Evolutionary conservation across 306 rosid genomes (phyloP).

Genomic region (Dalbergia cochinchinensis): DNA sequence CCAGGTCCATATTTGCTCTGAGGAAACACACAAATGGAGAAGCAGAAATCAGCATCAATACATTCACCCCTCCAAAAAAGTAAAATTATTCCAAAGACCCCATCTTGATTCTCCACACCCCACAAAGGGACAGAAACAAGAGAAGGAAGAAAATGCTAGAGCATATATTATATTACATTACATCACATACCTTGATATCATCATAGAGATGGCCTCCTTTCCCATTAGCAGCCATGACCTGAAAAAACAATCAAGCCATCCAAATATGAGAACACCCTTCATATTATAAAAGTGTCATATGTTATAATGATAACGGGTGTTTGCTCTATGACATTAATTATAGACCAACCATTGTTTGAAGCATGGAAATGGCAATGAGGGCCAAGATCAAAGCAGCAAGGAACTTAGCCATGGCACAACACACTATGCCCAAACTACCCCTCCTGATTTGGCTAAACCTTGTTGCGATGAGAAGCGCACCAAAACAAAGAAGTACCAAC

Average conservation of each 20-base stretch:
- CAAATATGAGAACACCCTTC: slow-evolving; percentile 29
- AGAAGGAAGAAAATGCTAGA: background rate
- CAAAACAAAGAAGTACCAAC: background rate
- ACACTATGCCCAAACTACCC: background rate
- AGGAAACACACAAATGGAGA: slow-evolving; percentile 19
- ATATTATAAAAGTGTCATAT: background rate
- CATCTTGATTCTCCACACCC: background rate
- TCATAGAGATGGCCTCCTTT: slow-evolving; percentile 14
- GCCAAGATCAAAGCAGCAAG: slow-evolving; percentile 45
- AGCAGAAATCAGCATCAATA: slow-evolving; percentile 10
- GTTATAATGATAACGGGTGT: background rate
- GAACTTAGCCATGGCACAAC: slow-evolving; percentile 47
- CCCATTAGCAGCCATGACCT: slow-evolving; percentile 51
- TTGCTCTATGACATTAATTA: slow-evolving; percentile 1
- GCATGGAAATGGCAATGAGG: slow-evolving; percentile 53
- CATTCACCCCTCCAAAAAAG: background rate
- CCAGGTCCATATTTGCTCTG: slow-evolving; percentile 52
- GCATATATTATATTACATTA: background rate
- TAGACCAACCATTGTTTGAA: slow-evolving; percentile 49
- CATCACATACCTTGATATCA: slow-evolving; percentile 42
- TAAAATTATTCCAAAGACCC: background rate
- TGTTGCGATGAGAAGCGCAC: background rate
- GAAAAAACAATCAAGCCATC: slow-evolving; percentile 31
- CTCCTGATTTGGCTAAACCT: slow-evolving; percentile 37
- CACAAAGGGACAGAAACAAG: background rate